Base-by-base conservation (phyloP, 1,284 basidiomycete genomes). In the Phenoliferia sp. region DNA sequence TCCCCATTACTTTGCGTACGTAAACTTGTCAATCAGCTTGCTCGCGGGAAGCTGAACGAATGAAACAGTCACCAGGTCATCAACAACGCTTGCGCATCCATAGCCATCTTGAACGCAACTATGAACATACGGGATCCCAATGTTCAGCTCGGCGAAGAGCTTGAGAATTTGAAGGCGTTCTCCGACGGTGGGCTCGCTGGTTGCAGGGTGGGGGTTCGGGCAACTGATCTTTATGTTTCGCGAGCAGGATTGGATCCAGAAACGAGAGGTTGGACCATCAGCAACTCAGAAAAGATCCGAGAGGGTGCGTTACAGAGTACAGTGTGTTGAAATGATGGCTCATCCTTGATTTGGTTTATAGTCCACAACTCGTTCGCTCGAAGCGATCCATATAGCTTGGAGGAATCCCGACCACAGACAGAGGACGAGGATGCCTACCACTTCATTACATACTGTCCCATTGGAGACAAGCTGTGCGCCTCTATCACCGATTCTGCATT, bases 61-160 rank as follows among this genome's bases (percentile, higher is more conserved):
- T 19, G 26, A 16, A 29, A 17, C 32, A 62, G 65, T 2, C 73
- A 69, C 32, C 70, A 82, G 78, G 90, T 92, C 60, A 92, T 95
- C 74, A 92, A 94, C 81, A 96, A 96, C 75, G 90, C 91, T 5
- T 95, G 93, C 76, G 74, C 91, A 17, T 94, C 92, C 17, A 83
- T 97, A 55, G 93, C 94, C 1, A 90, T 96, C 28, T 82, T 96
- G 69, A 97, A 97, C 77, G 92, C 91, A 32, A 83, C 93, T n/a
- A 90, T 91, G 75, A 95, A 95, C 79, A 89, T 95, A 69, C 54
- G 68, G 1, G 75, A 66, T 0, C 84, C 84, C 5, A 62, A 77
- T 1, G 83, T 92, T 29, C 79, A 82, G 50, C 84, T 85, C 67
- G 90, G 91, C 10, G 76, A 84, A 4, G 88, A 91, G 76, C 83